Evolutionary conservation across 345 rosid species (phyloP), one percentile per base, ranked within the genome.

Genomic region (Orychophragmus violaceus): DNA sequence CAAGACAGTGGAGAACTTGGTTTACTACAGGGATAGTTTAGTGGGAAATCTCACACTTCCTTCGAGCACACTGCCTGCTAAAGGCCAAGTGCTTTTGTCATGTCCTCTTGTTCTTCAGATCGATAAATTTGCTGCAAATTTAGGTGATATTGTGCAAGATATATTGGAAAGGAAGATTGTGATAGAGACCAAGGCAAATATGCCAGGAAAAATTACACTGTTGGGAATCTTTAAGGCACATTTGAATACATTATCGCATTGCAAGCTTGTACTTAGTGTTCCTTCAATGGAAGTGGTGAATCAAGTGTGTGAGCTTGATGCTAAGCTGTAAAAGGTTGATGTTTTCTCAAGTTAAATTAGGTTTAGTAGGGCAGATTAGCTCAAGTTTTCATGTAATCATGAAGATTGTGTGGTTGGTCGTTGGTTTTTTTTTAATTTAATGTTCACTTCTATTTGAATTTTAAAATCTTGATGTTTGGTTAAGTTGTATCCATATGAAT

Each of bases 131-230:
- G 81, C 65, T 3, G 59, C 73, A 2, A 32, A 80, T 9, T 1
- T 68, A 50, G 41, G 66, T 7, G 54, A 25, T 24, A 52, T 88
- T 37, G 41, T 70, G 33, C 54, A 46, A 22, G 87, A 88, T 68
- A 53, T 84, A 9, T 0, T 76, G 45, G 69, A 16, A 0, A 79
- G 85, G 2, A 66, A 78, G n/a, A 19, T 82, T 23, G 81, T 54
- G 12, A 3, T 84, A 44, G 82, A 80, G 61, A 71, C 83, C 6
- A 46, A 53, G 0, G 69, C 87, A 3, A 56, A 23, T n/a, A 78
- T 88, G 68, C 87, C 91, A 0, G 89, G 95, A 0, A 72, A 74
- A 61, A 71, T 82, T 17, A 81, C 60, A 2, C 36, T 84, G 37
- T 57, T 82, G 65, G 78, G 80, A 42, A 48, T 82, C 9, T 37